Evolutionary conservation across 306 rosid genomes (phyloP).

Genomic region (Mimosa bimucronata): DNA sequence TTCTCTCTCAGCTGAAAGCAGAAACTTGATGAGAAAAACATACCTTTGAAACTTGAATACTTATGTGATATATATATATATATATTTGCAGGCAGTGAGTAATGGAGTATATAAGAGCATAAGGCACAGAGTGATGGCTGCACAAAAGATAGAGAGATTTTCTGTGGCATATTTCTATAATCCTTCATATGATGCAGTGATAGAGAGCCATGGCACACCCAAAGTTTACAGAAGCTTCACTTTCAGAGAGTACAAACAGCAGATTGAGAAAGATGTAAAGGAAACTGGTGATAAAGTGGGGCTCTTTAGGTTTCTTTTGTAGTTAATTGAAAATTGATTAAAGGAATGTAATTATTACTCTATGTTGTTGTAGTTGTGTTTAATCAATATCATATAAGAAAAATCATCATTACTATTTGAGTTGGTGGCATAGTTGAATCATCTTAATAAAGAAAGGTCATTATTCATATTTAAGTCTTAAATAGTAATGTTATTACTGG

Average conservation of each 20-base stretch:
- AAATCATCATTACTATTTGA: background rate
- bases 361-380: background rate
- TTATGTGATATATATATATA: too few species aligned
- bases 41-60: background rate
- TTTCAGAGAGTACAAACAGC: slow-evolving; percentile 55
- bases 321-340: background rate
- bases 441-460: background rate
- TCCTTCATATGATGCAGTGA: slow-evolving; percentile 55
- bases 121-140: slow-evolving; percentile 60
- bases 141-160: slow-evolving; percentile 54
- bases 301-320: slow-evolving; percentile 60
- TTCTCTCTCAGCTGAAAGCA: background rate
- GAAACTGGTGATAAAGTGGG: slow-evolving; percentile 79
- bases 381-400: background rate
- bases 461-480: too few species aligned
- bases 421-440: background rate
- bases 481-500: too few species aligned
- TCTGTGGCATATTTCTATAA: slow-evolving; percentile 73
- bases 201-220: slow-evolving; percentile 47
- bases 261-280: slow-evolving; percentile 58
- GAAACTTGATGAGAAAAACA: background rate
- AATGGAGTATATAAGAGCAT: slow-evolving; percentile 71
- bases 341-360: background rate
- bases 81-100: slow-evolving; percentile 74
- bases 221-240: slow-evolving; percentile 57